phyloP scores from a whole-genome alignment of 31 red algal genomes.

The Porphyra umbilicalis region DNA sequence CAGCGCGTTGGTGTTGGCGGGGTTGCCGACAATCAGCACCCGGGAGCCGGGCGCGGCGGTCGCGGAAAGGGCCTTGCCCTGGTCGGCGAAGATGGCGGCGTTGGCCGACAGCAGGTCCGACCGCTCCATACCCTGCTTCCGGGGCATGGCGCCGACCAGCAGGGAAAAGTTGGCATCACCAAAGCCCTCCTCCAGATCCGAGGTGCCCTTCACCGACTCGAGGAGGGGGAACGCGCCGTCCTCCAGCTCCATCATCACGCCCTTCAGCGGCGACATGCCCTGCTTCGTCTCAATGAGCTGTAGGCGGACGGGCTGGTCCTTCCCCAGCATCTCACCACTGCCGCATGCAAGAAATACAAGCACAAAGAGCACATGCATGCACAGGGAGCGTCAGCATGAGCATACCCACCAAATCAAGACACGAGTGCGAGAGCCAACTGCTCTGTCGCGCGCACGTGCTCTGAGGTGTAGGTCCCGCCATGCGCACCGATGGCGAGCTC shows the following conservation, averaged over 20 bases:
- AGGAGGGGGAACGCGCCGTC: conserved; percentile 98
- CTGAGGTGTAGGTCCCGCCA: too few species aligned
- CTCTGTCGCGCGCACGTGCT: too few species aligned
- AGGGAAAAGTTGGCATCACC: conserved; percentile 73
- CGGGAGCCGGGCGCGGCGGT: conserved; percentile 29
- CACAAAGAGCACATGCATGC: too few species aligned
- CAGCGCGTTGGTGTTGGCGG: conserved; percentile 93
- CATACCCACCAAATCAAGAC: too few species aligned
- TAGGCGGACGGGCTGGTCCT: conserved; percentile 80
- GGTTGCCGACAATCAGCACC: conserved; percentile 96
- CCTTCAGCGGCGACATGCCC: conserved; percentile 67
- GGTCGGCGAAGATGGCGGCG: conserved; percentile 85
- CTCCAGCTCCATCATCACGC: conserved; percentile 96
- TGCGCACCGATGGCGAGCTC: too few species aligned
- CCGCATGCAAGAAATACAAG: not conserved
- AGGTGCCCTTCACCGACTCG: conserved; percentile 58
- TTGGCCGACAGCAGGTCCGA: conserved; percentile 87
- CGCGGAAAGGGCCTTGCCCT: conserved; percentile 89
- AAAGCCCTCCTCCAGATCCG: conserved; percentile 76
- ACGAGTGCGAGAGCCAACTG: too few species aligned
- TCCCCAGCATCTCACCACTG: conserved; percentile 91
- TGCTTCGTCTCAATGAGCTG: conserved; percentile 71
- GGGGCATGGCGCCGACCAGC: conserved; percentile 85
- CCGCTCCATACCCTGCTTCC: conserved; percentile 81
- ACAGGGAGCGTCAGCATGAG: too few species aligned